Evolutionary conservation across 2,329 filamentous ascomycete species (phyloP).

Genomic region (Pezizomycotina sp.): DNA sequence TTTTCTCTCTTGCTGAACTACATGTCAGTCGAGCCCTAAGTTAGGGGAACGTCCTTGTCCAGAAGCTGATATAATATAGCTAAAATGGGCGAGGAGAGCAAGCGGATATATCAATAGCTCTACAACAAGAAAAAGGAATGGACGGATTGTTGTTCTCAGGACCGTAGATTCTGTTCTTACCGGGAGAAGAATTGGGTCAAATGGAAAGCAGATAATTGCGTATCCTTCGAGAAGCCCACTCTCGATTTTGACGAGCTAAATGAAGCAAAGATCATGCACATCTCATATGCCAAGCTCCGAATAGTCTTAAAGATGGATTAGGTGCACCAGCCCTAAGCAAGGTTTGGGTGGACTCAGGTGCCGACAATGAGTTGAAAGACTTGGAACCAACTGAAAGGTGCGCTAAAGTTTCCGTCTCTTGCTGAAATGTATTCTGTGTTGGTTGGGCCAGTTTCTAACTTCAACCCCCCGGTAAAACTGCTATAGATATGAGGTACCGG

Average conservation of each 20-base stretch:
- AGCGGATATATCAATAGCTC: constrained; percentile 46
- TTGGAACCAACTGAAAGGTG: constrained; percentile 47
- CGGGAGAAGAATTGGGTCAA: constrained; percentile 96
- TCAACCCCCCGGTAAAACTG: constrained; percentile 16
- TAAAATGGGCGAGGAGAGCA: constrained; percentile 74
- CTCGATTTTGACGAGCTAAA: constrained; percentile 53
- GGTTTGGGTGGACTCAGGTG: constrained; percentile 46
- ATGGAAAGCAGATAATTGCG: constrained; percentile 93
- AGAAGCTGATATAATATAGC: too few relatives aligned
- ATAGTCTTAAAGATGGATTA: constrained; percentile 36
- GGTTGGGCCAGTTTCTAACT: not conserved
- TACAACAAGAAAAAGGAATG: constrained; percentile 61
- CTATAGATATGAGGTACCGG: constrained; percentile 50
- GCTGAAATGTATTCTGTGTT: not conserved
- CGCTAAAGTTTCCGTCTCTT: constrained; percentile 10
- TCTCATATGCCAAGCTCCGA: constrained; percentile 53
- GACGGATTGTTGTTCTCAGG: constrained; percentile 86
- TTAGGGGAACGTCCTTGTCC: too few relatives aligned
- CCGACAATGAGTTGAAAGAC: constrained; percentile 46
- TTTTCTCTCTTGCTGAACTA: not conserved
- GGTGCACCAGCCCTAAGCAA: constrained; percentile 65
- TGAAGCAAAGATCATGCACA: constrained; percentile 52
- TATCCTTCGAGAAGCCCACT: constrained; percentile 61
- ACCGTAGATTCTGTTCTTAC: constrained; percentile 95
- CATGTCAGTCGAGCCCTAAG: not conserved